Base-by-base conservation (phyloP, 2,329 filamentous ascomycete species). In the Colletotrichum neosansevieriae region DNA sequence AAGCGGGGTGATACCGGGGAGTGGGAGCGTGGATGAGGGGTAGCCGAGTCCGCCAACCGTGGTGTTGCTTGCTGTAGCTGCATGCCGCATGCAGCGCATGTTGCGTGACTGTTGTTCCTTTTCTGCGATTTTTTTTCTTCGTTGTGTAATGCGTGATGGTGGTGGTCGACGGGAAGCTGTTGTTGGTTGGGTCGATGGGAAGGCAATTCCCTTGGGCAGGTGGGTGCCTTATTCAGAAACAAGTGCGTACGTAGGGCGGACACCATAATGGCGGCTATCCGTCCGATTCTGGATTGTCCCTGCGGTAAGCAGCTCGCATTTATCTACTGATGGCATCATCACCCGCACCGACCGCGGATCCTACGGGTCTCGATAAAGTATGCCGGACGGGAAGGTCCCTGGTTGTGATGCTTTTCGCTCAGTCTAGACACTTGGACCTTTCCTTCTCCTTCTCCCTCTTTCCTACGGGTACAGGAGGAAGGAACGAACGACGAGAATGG, bases 1-100 rank as follows among this genome's bases (percentile, higher is more conserved):
- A 63, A 21, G 64, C 51, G 64, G 64, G 64, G 59, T 67, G 59
- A 13, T 64, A 42, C 61, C 42, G 51, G 53, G 65, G 65, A 59
- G 47, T 34, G 36, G 19, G 47, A 59, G 32, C 19, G 40, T 40
- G 42, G 65, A 50, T 56, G 54, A 65, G 47, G 65, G 65, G 65
- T 54, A 24, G 47, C 32, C 15, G 63, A 34, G 42, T 13, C 19
- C 38, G 32, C 12, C 38, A 13, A 34, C 17, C 32, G 32, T 29
- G 12, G 3, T 24, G 24, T 24, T 24, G 24, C 24, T 24, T 29
- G 29, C 29, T 6, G 29, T 29, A n/a, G 17, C 24, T 54, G 29
- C 17, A 49, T 24, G 17, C 9, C 34, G 15, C 40, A 61, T 6
- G 17, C 24, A 24, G 12, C 29, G 61, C 54, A 59, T 45, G 34